Conservation (phyloP, 257 asterid species). For the Fraxinus excelsior region DNA sequence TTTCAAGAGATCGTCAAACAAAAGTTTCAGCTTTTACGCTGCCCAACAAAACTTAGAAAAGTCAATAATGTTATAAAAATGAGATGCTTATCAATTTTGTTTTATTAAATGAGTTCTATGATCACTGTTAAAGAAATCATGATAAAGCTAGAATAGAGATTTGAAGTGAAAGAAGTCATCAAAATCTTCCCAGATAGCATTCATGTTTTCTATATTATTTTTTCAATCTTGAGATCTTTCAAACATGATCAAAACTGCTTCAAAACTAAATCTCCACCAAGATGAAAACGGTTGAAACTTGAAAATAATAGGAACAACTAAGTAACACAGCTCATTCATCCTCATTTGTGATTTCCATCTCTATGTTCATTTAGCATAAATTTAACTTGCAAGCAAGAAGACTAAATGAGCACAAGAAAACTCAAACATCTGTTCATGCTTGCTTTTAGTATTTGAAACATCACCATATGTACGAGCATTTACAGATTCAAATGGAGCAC, state of each 20-base stretch:
- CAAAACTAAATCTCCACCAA: background rate
- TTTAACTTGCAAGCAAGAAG: background rate
- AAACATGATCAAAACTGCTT: background rate
- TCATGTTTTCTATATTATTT: background rate
- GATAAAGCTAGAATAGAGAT: background rate
- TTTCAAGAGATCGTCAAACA: background rate
- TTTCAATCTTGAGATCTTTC: background rate
- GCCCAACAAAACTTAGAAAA: slow-evolving; percentile 2
- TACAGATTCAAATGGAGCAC: slow-evolving; percentile 65
- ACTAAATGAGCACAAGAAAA: background rate
- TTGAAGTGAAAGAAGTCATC: background rate
- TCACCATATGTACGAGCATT: slow-evolving; percentile 44
- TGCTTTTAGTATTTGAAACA: slow-evolving; percentile 51
- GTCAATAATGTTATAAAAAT: background rate
- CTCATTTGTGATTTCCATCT: background rate
- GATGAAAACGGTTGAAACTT: background rate
- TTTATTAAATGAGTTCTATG: background rate
- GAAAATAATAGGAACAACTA: background rate
- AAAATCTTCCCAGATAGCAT: background rate
- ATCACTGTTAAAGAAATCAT: background rate
- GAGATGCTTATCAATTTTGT: background rate
- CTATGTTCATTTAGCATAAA: background rate
- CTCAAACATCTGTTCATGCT: slow-evolving; percentile 47
- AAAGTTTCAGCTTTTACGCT: background rate
- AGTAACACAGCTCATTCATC: background rate